phyloP scores from a whole-genome alignment of 352 stramenopile species.

The Globisporangium takayamanum region DNA sequence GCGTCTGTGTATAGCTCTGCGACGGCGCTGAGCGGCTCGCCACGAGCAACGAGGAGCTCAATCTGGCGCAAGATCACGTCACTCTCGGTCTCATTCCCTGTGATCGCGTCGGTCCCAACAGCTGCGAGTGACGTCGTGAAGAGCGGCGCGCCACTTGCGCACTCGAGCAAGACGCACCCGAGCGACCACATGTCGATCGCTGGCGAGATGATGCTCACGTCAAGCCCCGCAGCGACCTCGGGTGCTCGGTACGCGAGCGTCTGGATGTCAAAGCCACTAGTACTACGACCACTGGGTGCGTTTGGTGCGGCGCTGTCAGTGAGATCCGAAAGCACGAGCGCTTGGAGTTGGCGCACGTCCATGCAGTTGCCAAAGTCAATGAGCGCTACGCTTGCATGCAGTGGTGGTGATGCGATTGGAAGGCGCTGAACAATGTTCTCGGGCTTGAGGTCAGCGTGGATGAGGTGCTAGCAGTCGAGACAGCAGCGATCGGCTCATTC shows the following conservation, averaged over 20 bases:
- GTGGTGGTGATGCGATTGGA: background rate
- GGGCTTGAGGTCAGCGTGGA: slow-evolving; percentile 74
- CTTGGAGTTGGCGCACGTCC: slow-evolving; percentile 28
- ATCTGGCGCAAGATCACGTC: slow-evolving; percentile 40
- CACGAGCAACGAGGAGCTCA: slow-evolving; percentile 27
- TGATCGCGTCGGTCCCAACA: background rate
- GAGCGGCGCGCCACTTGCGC: slow-evolving; percentile 41
- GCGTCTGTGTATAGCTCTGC: slow-evolving; percentile 19
- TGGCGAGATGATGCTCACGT: slow-evolving; percentile 24
- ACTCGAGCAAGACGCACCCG: slow-evolving; percentile 66
- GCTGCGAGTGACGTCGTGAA: slow-evolving; percentile 25
- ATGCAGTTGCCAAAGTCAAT: slow-evolving; percentile 80
- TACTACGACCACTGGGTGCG: background rate
- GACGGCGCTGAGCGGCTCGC: slow-evolving; percentile 16
- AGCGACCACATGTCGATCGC: slow-evolving; percentile 80
- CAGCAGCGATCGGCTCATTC: background rate
- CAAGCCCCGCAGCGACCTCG: slow-evolving; percentile 55
- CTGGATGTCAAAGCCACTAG: slow-evolving; percentile 58
- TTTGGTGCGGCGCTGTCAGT: slow-evolving; percentile 7
- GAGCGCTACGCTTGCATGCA: slow-evolving; percentile 32
- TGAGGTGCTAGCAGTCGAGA: slow-evolving; percentile 26
- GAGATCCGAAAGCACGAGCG: slow-evolving; percentile 9
- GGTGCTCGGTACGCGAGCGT: slow-evolving; percentile 67
- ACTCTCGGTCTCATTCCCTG: slow-evolving; percentile 17
- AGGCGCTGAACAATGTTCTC: slow-evolving; percentile 52